Percentiles rank a stretch among this genome's conserved stretches.
These are phyloP conservation scores for Colletotrichum spinosum DNA, from an alignment of 2,329 filamentous ascomycete species.

Conservation along the genomic window DNA sequence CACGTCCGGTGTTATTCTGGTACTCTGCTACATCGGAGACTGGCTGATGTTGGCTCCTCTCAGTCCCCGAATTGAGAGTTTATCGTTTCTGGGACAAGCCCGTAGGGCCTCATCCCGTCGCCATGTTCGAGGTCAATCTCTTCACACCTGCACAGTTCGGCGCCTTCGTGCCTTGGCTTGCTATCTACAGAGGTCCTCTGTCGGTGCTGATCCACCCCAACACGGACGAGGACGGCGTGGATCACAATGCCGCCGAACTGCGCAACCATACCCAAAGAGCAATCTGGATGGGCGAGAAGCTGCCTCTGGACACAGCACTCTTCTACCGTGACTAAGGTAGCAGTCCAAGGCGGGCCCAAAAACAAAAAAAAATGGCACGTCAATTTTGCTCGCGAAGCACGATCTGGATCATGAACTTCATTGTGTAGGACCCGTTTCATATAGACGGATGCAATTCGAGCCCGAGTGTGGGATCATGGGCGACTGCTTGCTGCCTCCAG, in stretches of 20 bases:
- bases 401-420: no score
- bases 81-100: slow-evolving; percentile 83
- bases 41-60: neutral
- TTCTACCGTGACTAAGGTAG: slow-evolving; percentile 15
- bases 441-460: no score
- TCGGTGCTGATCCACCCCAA: slow-evolving; percentile 88
- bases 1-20: no score
- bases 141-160: slow-evolving; percentile 90
- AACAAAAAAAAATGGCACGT: no score
- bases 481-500: no score
- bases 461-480: no score
- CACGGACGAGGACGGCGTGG: slow-evolving; percentile 62
- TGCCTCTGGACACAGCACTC: slow-evolving; percentile 65
- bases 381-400: no score
- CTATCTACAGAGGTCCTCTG: slow-evolving; percentile 83
- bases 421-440: no score
- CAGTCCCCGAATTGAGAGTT: slow-evolving; percentile 86
- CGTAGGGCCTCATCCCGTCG: slow-evolving; percentile 83
- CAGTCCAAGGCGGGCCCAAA: no score
- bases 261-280: slow-evolving; percentile 75
- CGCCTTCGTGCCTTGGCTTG: slow-evolving; percentile 87
- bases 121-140: slow-evolving; percentile 94
- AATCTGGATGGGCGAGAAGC: slow-evolving; percentile 78
- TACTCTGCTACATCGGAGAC: neutral
- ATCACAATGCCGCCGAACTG: slow-evolving; percentile 48